Base-by-base conservation (phyloP, 345 rosid genomes). In the Salix udensis region DNA sequence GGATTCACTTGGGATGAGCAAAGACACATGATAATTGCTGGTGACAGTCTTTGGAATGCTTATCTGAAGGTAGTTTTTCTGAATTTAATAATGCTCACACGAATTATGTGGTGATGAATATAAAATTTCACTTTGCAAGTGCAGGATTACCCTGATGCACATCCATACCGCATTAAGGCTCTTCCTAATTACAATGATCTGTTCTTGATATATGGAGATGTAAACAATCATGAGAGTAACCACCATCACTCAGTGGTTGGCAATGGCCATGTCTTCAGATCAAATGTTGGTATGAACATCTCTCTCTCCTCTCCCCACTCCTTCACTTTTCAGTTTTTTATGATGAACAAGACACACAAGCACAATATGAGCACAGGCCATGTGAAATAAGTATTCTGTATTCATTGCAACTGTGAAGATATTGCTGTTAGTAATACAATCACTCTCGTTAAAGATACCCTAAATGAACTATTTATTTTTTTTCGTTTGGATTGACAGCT, bases 111-210 rank as follows among this genome's bases (percentile, higher is more conserved):
- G 34, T 65, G 31, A 31, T 61, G 40, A 58, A 70, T 69, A 14
- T 44, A 58, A 68, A 40, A 78, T 82, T 66, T 81, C 77, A 50
- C 53, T 34, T 80, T 60, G 62, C 53, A 73, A 61, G 2, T 75
- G 83, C 88, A 87, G 90, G 88, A 85, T 46, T 77, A 78, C 78
- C 88, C 88, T 66, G 84, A 78, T 76, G 84, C 87, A 23, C 62
- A 62, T 36, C 70, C 81, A 19, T 87, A 80, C 70, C 39, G 66
- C 71, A 70, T 77, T 70, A 76, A 85, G 75, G 71, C 77, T 66
- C 88, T 87, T 58, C 90, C 88, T 26, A 84, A 74, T 73, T 87
- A 76, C 77, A 80, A 84, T 78, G 90, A 87, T 78, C 71, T 87
- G 79, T 84, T 84, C 85, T 78, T 84, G 74, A 85, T 87, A 60